A percentile compares a stretch with the other conserved stretches of the same genome.
phyloP scores from a whole-genome alignment of 192 early-diverging fungal species.

The Backusella tuberculispora region DNA sequence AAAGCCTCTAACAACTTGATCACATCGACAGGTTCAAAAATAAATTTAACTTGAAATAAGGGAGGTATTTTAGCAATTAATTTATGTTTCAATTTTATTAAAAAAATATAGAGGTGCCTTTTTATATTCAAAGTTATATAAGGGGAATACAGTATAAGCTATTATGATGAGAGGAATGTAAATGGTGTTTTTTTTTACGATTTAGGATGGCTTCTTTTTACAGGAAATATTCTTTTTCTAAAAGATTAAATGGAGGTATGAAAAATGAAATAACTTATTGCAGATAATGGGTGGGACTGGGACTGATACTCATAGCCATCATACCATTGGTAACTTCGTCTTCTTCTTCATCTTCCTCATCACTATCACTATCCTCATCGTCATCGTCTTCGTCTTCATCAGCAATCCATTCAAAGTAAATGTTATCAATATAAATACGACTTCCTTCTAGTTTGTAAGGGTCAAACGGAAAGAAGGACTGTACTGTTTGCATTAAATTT shows the following conservation, averaged over 20 bases:
- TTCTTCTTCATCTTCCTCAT: slow-evolving; percentile 43
- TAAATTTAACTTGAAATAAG: too few relatives aligned
- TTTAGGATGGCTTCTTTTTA: slow-evolving; percentile 4
- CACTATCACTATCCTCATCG: slow-evolving; percentile 49
- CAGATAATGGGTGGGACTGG: slow-evolving; percentile 45
- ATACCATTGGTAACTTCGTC: slow-evolving; percentile 51
- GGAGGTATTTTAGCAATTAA: too few relatives aligned
- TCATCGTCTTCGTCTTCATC: slow-evolving; percentile 54
- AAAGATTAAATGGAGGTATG: not conserved
- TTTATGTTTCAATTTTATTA: too few relatives aligned
- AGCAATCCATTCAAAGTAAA: slow-evolving; percentile 84
- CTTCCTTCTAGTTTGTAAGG: slow-evolving; percentile 79
- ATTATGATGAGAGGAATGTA: slow-evolving; percentile 1
- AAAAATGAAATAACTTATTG: slow-evolving; percentile 4
- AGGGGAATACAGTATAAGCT: not conserved
- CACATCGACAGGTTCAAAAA: too few relatives aligned
- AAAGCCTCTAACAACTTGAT: too few relatives aligned
- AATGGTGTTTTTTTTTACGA: not conserved
- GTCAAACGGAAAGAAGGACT: slow-evolving; percentile 93
- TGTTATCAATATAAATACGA: slow-evolving; percentile 63
- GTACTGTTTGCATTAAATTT: slow-evolving; percentile 39
- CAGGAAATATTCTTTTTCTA: slow-evolving; percentile 16
- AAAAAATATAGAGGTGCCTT: not conserved
- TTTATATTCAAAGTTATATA: not conserved
- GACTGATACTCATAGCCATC: slow-evolving; percentile 59